Evolutionary conservation across 2,329 filamentous ascomycete species (phyloP), one percentile per base, ranked within the genome.

Genomic region (Calonectria fujianensis): DNA sequence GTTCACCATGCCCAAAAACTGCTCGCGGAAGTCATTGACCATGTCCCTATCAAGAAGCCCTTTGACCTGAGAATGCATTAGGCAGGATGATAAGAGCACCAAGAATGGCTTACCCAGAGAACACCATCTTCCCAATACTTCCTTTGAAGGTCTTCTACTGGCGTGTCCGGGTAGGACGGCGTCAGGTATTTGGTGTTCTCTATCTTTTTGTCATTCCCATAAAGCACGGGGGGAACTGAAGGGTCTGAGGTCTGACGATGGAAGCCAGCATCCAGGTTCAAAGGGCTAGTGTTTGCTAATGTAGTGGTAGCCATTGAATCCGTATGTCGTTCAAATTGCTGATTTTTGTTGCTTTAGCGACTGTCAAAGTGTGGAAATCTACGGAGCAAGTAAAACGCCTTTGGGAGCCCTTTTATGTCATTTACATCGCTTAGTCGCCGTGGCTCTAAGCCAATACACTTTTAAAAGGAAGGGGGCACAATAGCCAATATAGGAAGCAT

Each of bases 191-290:
- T 59, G 10, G 32, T 59, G 20, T 39, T 59, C 32, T 59, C 54
- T 35, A 59, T 59, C 14, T 59, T 39, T 11, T 59, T 59, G 32
- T 59, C 54, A 27, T 59, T 59, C 10, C 54, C 54, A 37, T 37
- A 59, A 2, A 59, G 54, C 18, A 59, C 32, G 0, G 54, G 54
- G 16, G 54, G 54, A 35, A 37, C 32, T 24, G 32, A 39, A 24
- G 54, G 54, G 20, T 37, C 32, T 18, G 54, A 59, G 20, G 31
- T 59, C 20, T 59, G 32, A 11, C 32, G 32, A 59, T 37, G 32
- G 9, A 37, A 37, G 20, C 54, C 54, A 24, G 54, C 54, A 13
- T 59, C 20, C 20, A 59, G 13, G 32, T 59, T 39, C 32, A 59
- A 24, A 59, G 54, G 54, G 20, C 54, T 27, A n/a, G 20, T 39